Evolutionary conservation across 805 yeast genomes (phyloP).

Genomic region (Hyphopichia homilentoma): DNA sequence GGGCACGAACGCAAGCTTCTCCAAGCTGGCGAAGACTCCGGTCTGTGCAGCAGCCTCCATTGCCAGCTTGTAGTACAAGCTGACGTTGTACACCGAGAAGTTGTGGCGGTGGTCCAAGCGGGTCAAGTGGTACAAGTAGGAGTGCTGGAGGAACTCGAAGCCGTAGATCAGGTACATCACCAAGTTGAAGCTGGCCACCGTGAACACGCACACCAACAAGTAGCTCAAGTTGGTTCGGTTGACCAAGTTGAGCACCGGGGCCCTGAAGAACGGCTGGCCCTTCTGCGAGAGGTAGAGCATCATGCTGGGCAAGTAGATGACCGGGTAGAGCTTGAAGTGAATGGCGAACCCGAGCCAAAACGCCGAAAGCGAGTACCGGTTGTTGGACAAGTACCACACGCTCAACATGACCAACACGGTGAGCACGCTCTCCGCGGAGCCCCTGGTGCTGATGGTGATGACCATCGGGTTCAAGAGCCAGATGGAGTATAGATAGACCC

Average conservation of each 20-base stretch:
- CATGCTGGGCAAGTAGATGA: conserved; percentile 78
- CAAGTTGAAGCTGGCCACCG: conserved; percentile 47
- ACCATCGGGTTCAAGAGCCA: conserved; percentile 98
- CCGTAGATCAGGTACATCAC: conserved; percentile 73
- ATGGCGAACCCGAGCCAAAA: conserved; percentile 69
- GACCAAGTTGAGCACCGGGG: conserved; percentile 34
- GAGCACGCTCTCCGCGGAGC: conserved; percentile 86
- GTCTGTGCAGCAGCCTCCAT: conserved; percentile 1
- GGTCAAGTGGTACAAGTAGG: conserved; percentile 78
- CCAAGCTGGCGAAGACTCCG: conserved; percentile 11
- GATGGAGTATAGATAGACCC: conserved; percentile 48
- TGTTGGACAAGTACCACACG: conserved; percentile 43
- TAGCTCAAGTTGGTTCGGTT: conserved; percentile 31
- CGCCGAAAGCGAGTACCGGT: conserved; percentile 25
- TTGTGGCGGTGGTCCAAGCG: conserved; percentile 94
- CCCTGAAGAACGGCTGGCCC: conserved; percentile 16
- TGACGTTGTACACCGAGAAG: conserved; percentile 80
- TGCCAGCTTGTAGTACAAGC: conserved; percentile 61
- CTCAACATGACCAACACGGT: conserved; percentile 70
- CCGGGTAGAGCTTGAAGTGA: conserved; percentile 90
- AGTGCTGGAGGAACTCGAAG: conserved; percentile 65
- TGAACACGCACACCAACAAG: conserved; percentile 28
- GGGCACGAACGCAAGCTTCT: conserved; percentile 75
- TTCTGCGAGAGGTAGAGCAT: conserved; percentile 38
- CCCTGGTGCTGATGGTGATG: conserved; percentile 85